A percentile compares a stretch with the other conserved stretches of the same genome.
Evolutionary conservation across 495 filamentous ascomycete genomes (phyloP).

Genomic region (Penicillium steckii): DNA sequence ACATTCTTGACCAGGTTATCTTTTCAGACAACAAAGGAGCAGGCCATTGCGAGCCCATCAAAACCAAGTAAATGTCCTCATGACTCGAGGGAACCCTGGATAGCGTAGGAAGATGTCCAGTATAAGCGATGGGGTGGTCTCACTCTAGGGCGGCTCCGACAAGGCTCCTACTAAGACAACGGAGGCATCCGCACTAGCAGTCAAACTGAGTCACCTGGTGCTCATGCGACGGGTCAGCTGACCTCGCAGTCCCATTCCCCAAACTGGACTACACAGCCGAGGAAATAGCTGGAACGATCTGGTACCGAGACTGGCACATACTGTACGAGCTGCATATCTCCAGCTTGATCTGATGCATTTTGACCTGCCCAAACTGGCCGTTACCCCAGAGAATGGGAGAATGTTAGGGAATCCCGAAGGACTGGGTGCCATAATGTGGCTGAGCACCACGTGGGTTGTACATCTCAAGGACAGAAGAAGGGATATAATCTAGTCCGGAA

Average conservation of each 20-base stretch:
- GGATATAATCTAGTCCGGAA: neutral
- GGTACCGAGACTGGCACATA: no score
- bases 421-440: neutral
- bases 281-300: neutral
- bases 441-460: neutral
- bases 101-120: neutral
- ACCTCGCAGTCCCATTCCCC: neutral
- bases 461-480: neutral
- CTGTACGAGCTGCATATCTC: no score
- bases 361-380: neutral
- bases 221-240: slow-evolving; percentile 5
- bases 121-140: neutral
- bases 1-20: no score
- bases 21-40: neutral
- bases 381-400: neutral
- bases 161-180: neutral
- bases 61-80: neutral
- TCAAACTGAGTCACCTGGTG: neutral
- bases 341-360: neutral
- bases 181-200: neutral
- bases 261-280: neutral
- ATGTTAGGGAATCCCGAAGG: neutral
- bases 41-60: neutral
- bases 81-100: neutral
- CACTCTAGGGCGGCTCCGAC: neutral